Conservation (phyloP, 139 green algal species). For the Picocystis salinarum region DNA sequence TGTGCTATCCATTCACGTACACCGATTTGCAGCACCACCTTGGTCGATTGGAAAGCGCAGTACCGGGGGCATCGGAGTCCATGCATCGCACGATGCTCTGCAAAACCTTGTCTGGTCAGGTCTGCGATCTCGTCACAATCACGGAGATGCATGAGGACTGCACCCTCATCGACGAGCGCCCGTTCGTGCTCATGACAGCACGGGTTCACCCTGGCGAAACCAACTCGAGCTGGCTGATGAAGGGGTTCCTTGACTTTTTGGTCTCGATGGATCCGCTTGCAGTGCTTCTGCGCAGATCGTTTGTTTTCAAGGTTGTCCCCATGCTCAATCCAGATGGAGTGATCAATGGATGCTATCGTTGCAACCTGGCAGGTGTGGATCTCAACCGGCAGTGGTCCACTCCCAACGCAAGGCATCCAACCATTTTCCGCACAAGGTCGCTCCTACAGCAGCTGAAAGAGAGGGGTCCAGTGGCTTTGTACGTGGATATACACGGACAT, state of each 20-base stretch:
- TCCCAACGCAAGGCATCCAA: constrained; percentile 32
- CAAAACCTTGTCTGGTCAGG: constrained; percentile 37
- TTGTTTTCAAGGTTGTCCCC: constrained; percentile 50
- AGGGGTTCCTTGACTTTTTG: constrained; percentile 43
- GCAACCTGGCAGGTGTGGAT: constrained; percentile 45
- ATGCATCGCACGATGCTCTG: constrained; percentile 20
- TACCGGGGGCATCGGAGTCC: too few species aligned
- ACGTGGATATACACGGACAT: constrained; percentile 60
- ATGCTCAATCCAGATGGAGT: constrained; percentile 64
- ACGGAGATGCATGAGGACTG: too few species aligned
- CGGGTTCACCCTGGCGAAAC: constrained; percentile 57
- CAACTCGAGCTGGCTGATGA: constrained; percentile 60
- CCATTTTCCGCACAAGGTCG: constrained; percentile 32
- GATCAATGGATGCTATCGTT: constrained; percentile 42
- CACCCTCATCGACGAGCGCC: constrained; percentile 2
- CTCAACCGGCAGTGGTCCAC: constrained; percentile 48
- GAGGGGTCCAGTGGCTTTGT: too few species aligned
- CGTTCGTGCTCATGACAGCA: constrained; percentile 20
- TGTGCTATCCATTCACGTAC: constrained; percentile 46
- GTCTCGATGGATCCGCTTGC: too few species aligned
- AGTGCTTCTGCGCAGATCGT: constrained; percentile 15
- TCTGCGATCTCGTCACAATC: constrained; percentile 41
- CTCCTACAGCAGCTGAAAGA: too few species aligned
- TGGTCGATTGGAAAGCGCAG: too few species aligned
- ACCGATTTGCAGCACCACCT: constrained; percentile 41